These are phyloP conservation scores for Cornus florida DNA, from an alignment of 148 eudicot species.

Conservation along the genomic window DNA sequence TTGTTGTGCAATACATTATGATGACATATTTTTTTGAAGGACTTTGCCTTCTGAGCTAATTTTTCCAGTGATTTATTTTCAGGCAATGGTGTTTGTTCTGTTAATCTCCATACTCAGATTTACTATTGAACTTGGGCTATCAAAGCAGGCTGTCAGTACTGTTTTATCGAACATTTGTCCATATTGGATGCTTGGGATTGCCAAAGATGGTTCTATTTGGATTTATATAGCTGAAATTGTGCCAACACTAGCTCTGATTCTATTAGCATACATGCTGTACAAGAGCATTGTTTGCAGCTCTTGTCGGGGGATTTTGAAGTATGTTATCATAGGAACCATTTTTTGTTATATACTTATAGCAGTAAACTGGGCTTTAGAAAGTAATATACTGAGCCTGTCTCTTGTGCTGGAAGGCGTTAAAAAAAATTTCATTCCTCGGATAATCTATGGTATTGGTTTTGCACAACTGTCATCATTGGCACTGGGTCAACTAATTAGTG, in stretches of 20 bases:
- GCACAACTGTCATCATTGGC: constrained; percentile 55
- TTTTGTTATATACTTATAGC: constrained; percentile 65
- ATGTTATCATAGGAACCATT: constrained; percentile 53
- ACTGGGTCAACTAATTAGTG: constrained; percentile 37
- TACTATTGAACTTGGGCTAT: constrained; percentile 70
- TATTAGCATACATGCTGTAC: constrained; percentile 52
- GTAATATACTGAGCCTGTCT: constrained; percentile 44
- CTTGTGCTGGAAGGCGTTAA: constrained; percentile 28
- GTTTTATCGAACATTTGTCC: constrained; percentile 33
- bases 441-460: constrained; percentile 64
- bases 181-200: constrained; percentile 42
- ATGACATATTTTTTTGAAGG: background rate
- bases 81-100: constrained; percentile 57
- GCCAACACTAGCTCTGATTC: constrained; percentile 50
- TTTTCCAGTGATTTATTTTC: constrained; percentile 29
- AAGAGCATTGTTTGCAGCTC: constrained; percentile 32
- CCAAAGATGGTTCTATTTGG: constrained; percentile 49
- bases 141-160: constrained; percentile 65
- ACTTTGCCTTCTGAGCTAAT: constrained; percentile 7
- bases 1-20: background rate
- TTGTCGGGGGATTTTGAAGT: constrained; percentile 38
- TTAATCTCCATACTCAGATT: constrained; percentile 61
- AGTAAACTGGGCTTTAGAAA: constrained; percentile 61
- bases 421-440: constrained; percentile 58
- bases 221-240: constrained; percentile 38